Evolutionary conservation across 2,329 filamentous ascomycete genomes (phyloP).

Genomic region (Alternaria arbusti): DNA sequence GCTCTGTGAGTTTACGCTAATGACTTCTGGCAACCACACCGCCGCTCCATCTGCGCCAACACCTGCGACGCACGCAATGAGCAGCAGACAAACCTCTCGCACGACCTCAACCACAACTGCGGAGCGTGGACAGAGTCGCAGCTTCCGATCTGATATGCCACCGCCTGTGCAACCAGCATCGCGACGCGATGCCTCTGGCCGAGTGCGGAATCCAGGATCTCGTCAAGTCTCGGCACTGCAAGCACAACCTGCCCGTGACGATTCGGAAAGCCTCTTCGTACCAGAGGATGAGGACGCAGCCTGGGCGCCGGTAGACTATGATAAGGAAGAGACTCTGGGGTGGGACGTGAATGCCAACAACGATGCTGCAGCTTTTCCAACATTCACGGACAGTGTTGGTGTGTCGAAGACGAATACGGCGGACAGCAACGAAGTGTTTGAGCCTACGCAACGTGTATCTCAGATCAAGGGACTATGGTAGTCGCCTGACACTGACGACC

Average conservation of each 20-base stretch:
- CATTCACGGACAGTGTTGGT: conserved; percentile 52
- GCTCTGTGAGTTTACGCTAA: conserved; percentile 77
- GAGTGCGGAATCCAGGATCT: conserved; percentile 38
- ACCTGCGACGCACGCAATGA: conserved; percentile 17
- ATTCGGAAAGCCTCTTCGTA: conserved; percentile 75
- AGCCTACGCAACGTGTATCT: conserved; percentile 76
- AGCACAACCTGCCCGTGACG: conserved; percentile 53
- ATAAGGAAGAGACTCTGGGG: conserved; percentile 70
- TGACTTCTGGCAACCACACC: conserved; percentile 74
- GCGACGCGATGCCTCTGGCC: conserved; percentile 33
- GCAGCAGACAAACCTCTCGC: conserved; percentile 43
- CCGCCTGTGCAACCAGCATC: conserved; percentile 48
- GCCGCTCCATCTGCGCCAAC: conserved; percentile 39
- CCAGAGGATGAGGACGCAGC: conserved; percentile 69
- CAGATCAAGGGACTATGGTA: conserved; percentile 55
- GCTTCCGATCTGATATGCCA: conserved; percentile 50
- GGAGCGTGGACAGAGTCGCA: conserved; percentile 29
- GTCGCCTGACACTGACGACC: neutral
- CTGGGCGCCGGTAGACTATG: conserved; percentile 75
- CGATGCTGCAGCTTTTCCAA: conserved; percentile 49
- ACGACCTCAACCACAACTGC: conserved; percentile 27
- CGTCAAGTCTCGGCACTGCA: conserved; percentile 26
- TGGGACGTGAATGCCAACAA: conserved; percentile 74
- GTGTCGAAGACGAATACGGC: conserved; percentile 30
- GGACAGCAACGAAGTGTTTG: conserved; percentile 55